phyloP scores from a whole-genome alignment of 2,329 filamentous ascomycete species.

The Monilinia polystroma region DNA sequence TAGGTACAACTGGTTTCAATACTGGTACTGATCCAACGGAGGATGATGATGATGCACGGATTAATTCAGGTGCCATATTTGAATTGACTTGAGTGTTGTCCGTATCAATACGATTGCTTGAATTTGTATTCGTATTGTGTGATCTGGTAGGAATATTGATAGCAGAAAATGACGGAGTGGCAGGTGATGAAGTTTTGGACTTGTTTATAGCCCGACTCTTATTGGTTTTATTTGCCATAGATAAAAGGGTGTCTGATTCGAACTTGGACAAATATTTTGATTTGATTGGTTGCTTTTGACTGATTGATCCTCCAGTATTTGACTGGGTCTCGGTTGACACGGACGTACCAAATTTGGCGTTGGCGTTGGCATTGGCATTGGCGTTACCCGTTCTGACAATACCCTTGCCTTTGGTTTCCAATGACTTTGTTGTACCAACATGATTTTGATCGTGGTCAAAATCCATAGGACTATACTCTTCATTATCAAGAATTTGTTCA shows the following conservation, averaged over 20 bases:
- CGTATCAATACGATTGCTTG: slow-evolving; percentile 17
- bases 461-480: slow-evolving; percentile 23
- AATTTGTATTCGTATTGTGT: slow-evolving; percentile 21
- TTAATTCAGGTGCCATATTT: slow-evolving; percentile 27
- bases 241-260: slow-evolving; percentile 36
- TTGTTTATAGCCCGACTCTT: slow-evolving; percentile 19
- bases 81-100: slow-evolving; percentile 16
- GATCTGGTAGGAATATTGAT: slow-evolving; percentile 25
- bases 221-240: slow-evolving; percentile 24
- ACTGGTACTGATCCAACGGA: slow-evolving; percentile 25
- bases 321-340: slow-evolving; percentile 35
- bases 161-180: slow-evolving; percentile 27
- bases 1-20: slow-evolving; percentile 9
- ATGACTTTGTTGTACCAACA: slow-evolving; percentile 21
- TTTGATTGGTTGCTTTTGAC: slow-evolving; percentile 34
- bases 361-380: slow-evolving; percentile 31
- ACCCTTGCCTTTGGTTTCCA: slow-evolving; percentile 16
- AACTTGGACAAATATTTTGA: slow-evolving; percentile 30
- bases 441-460: slow-evolving; percentile 22
- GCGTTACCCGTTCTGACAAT: slow-evolving; percentile 16
- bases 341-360: slow-evolving; percentile 31
- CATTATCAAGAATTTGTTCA: slow-evolving; percentile 34
- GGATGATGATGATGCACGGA: slow-evolving; percentile 26
- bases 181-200: slow-evolving; percentile 25
- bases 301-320: slow-evolving; percentile 24